A percentile compares a stretch with the other conserved stretches of the same genome.
These are phyloP conservation scores for Marasmius sp. DNA, from an alignment of 1,284 basidiomycete species.

Conservation along the genomic window DNA sequence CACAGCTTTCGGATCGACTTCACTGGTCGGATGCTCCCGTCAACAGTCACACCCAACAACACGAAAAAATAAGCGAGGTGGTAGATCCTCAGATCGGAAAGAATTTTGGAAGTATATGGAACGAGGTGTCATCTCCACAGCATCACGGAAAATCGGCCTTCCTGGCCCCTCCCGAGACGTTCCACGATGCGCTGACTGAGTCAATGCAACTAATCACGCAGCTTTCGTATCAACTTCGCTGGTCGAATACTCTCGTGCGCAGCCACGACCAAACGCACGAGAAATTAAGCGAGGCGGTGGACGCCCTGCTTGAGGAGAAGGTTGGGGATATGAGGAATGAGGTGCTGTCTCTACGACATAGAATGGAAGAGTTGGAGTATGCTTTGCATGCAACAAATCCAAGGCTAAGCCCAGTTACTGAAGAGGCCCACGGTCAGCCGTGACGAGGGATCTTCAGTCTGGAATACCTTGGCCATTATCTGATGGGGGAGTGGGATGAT, in stretches of 20 bases:
- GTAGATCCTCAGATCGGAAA: too few species aligned
- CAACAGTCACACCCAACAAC: too few species aligned
- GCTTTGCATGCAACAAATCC: conserved; percentile 40
- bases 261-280: conserved; percentile 56
- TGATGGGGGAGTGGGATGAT: too few species aligned
- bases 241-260: conserved; percentile 52
- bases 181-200: conserved; percentile 77
- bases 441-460: too few species aligned
- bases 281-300: conserved; percentile 56
- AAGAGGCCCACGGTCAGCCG: too few species aligned
- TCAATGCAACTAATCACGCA: conserved; percentile 71
- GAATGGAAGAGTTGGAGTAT: conserved; percentile 59
- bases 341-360: conserved; percentile 50
- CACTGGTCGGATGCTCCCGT: too few species aligned
- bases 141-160: conserved; percentile 76
- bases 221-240: conserved; percentile 69
- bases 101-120: too few species aligned
- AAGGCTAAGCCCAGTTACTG: conserved; percentile 30
- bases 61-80: too few species aligned
- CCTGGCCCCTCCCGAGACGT: conserved; percentile 72
- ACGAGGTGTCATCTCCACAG: too few species aligned
- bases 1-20: too few species aligned
- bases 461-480: too few species aligned
- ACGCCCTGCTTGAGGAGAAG: conserved; percentile 55
- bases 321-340: conserved; percentile 56